Conservation (phyloP, 1,284 basidiomycete species). For the Bothia castanella region DNA sequence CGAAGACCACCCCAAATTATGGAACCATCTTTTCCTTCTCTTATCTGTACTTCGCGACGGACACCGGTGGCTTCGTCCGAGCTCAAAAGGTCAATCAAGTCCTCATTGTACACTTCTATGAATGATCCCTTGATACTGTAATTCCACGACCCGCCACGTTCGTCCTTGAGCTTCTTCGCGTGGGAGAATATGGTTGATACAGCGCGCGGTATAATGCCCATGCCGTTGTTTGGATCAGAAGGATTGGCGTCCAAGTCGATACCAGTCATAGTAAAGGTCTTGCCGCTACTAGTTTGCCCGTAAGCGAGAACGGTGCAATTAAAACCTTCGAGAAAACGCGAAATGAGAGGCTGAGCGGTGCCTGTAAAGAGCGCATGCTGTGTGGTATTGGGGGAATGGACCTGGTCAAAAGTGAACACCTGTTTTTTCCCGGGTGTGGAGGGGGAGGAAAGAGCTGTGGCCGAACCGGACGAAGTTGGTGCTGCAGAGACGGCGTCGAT, state of each 20-base stretch:
- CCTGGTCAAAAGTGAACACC: conserved; percentile 90
- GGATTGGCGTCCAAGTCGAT: conserved; percentile 82
- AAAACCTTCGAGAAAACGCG: conserved; percentile 91
- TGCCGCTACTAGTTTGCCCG: conserved; percentile 95
- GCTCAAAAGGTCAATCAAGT: conserved; percentile 85
- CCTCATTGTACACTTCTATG: conserved; percentile 98
- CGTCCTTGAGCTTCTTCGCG: conserved; percentile 72
- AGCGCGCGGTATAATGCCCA: conserved; percentile 95
- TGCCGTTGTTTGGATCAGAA: conserved; percentile 66
- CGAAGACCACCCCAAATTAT: conserved; percentile 97
- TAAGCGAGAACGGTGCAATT: conserved; percentile 98
- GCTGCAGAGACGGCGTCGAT: conserved; percentile 62
- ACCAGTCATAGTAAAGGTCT: conserved; percentile 97
- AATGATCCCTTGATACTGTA: conserved; percentile 82
- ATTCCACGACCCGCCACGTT: conserved; percentile 68
- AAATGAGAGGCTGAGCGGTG: conserved; percentile 82
- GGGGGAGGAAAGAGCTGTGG: conserved; percentile 42
- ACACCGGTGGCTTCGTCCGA: conserved; percentile 60
- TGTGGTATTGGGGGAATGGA: conserved; percentile 77
- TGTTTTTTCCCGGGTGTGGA: conserved; percentile 68
- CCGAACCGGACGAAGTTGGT: conserved; percentile 45
- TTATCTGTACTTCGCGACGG: conserved; percentile 86
- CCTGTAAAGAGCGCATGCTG: conserved; percentile 84
- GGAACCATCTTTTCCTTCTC: conserved; percentile 93
- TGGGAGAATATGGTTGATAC: conserved; percentile 87